Evolutionary conservation across 768 basidiomycete species (phyloP).

Genomic region (Lactarius tabidus): DNA sequence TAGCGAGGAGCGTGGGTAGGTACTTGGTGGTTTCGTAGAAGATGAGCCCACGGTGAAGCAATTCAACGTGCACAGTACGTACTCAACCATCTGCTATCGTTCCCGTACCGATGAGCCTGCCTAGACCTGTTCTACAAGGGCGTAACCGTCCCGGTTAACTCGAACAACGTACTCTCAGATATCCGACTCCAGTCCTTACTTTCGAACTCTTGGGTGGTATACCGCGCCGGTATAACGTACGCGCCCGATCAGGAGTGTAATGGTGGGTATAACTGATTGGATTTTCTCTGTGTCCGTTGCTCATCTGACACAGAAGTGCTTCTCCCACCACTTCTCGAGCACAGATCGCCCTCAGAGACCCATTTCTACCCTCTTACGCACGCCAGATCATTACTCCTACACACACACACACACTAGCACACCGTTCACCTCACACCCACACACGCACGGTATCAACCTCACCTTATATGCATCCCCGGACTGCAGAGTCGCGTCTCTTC

Average conservation of each 20-base stretch:
- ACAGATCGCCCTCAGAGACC: conserved; percentile 65
- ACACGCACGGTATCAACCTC: conserved; percentile 45
- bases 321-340: conserved; percentile 60
- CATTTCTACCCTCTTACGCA: conserved; percentile 52
- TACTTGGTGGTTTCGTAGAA: conserved; percentile 50
- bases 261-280: conserved; percentile 26
- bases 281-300: conserved; percentile 31
- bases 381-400: conserved; percentile 48
- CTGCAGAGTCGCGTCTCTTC: conserved; percentile 51
- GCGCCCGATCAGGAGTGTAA: conserved; percentile 33
- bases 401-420: conserved; percentile 59
- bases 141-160: conserved; percentile 31
- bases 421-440: conserved; percentile 52
- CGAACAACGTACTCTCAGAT: conserved; percentile 40
- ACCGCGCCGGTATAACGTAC: conserved; percentile 44
- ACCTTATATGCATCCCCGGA: conserved; percentile 55
- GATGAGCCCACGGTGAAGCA: conserved; percentile 34
- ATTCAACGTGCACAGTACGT: conserved; percentile 45
- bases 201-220: conserved; percentile 61
- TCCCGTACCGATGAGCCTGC: conserved; percentile 10
- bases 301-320: conserved; percentile 41
- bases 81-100: conserved; percentile 29
- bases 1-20: conserved; percentile 56
- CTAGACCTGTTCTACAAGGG: conserved; percentile 16
- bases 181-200: conserved; percentile 53